Base-by-base conservation (phyloP, 1,284 basidiomycete species). In the Paramarasmius palmivorus region DNA sequence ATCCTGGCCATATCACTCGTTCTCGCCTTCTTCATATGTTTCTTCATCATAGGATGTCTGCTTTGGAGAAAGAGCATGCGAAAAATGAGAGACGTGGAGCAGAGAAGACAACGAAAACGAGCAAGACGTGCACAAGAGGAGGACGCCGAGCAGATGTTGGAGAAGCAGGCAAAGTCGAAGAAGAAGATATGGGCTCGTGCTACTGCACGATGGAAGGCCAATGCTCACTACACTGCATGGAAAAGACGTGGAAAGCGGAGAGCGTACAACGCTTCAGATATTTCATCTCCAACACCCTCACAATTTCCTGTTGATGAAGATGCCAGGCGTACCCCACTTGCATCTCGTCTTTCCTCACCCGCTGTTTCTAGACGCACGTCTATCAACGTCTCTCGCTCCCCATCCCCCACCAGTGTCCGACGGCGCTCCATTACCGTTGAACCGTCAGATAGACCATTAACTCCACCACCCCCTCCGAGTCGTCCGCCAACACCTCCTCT, bases 201-300 rank as follows among this genome's bases (percentile, higher is more conserved):
- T 3, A 81, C 78, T 4, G 82, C 80, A 10, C 74, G 82, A 39
- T 90, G 87, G 87, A 83, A 76, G 60, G 77, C 76, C 2, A 82
- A 82, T 47, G 75, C 80, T 14, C 77, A 80, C 23, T 75, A 79
- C 52, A 73, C 79, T 22, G 78, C 78, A 14, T 78, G 84, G 37
- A 77, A 82, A 46, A 73, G 87, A 53, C 71, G 80, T 58, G 76
- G 74, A 40, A 76, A 67, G 59, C 71, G 73, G 7, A 62, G 65
- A 53, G 57, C 59, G 46, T 61, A 62, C 36, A 54, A 53, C 19
- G 54, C 57, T 20, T 58, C 62, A 50, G 64, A 64, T 49, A 68
- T 70, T 12, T 59, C 68, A 10, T 46, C 59, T 36, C 19, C 62
- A 20, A 52, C 56, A 15, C 36, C 29, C 19, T 20, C 51, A 32